Base-by-base conservation (phyloP, 495 filamentous ascomycete species). In the Parachaetomium inaequale region DNA sequence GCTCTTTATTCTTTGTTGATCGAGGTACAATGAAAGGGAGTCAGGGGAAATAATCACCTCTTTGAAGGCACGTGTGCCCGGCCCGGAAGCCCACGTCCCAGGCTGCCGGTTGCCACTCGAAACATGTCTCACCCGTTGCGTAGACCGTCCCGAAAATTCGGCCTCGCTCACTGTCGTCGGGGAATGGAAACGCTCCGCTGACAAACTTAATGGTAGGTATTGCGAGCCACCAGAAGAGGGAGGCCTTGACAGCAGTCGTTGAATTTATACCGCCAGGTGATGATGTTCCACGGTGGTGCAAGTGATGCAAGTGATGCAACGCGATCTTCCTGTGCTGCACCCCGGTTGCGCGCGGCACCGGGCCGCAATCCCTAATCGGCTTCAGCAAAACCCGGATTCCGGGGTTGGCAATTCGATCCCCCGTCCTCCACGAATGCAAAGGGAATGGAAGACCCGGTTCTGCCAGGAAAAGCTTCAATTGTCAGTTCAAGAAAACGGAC, bases 41-140 rank as follows among this genome's bases (percentile, higher is more conserved):
- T 36, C 34, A 25, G 15, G 12, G 21, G n/a, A 14, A 1, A 14
- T 2, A 6, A 43, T 26, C 6, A 1, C 12, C 32, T 55, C 3
- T 26, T 38, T 28, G 19, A 40, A 42, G 23, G 52, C 32, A 55
- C 52, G 10, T 40, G 23, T 17, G 49, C 26, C 10, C 1, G 47
- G 2, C 28, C 23, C 14, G 50, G 31, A 28, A 26, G 10, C 38
- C 45, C 45, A 40, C 36, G 32, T 50, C 36, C 29, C 50, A 19
- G 36, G 23, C 25, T 43, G 21, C 14, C 14, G 54, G 26, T 23
- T 42, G 21, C 21, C 54, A 15, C 54, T 31, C 38, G 54, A 56
- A 43, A 43, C 54, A 56, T 29, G 54, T 42, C 36, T 56, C 54
- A 56, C 23, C 54, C 14, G 11, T 12, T 29, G 19, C 36, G 23